Percentiles rank a stretch among this genome's conserved stretches.
Evolutionary conservation across 192 early-diverging fungal genomes (phyloP).

Genomic region (Allomyces macrogynus): DNA sequence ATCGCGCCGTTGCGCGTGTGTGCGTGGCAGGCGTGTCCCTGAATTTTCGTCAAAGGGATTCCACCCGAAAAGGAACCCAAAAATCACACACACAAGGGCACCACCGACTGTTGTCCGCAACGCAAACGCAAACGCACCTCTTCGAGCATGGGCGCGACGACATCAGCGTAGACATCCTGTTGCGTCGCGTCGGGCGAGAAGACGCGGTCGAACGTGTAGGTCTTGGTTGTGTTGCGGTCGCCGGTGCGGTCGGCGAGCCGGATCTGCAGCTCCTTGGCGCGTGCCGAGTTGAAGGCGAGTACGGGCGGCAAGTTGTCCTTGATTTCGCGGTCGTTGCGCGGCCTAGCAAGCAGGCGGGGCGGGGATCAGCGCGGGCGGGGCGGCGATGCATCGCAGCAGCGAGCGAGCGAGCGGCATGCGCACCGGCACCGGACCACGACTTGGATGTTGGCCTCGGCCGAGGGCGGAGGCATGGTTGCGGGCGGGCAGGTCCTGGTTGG

Average conservation of each 20-base stretch:
- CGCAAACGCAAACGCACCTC: conserved; percentile 33
- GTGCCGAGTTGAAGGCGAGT: conserved; percentile 26
- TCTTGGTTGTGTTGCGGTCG: conserved; percentile 32
- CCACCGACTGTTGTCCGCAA: not conserved
- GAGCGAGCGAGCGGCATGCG: conserved; percentile 1
- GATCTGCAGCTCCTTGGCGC: conserved; percentile 32
- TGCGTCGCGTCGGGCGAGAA: conserved; percentile 61
- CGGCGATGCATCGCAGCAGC: not conserved
- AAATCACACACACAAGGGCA: too few species aligned
- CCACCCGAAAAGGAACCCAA: too few species aligned
- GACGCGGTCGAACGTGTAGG: conserved; percentile 77
- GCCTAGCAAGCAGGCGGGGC: conserved; percentile 7
- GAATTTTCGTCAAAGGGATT: too few species aligned
- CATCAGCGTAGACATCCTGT: conserved; percentile 52
- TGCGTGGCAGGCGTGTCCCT: too few species aligned
- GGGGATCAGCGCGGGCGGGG: not conserved
- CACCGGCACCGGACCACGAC: conserved; percentile 61
- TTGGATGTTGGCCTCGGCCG: conserved; percentile 48
- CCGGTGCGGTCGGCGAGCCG: conserved; percentile 24
- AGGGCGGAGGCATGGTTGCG: too few species aligned
- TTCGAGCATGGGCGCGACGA: conserved; percentile 59
- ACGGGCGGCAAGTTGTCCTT: conserved; percentile 38
- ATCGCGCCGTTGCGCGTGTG: too few species aligned
- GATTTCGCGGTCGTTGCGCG: conserved; percentile 38
- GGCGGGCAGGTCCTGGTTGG: too few species aligned